phyloP scores from a whole-genome alignment of 805 yeast genomes.

The Saccharomyces eubayanus region DNA sequence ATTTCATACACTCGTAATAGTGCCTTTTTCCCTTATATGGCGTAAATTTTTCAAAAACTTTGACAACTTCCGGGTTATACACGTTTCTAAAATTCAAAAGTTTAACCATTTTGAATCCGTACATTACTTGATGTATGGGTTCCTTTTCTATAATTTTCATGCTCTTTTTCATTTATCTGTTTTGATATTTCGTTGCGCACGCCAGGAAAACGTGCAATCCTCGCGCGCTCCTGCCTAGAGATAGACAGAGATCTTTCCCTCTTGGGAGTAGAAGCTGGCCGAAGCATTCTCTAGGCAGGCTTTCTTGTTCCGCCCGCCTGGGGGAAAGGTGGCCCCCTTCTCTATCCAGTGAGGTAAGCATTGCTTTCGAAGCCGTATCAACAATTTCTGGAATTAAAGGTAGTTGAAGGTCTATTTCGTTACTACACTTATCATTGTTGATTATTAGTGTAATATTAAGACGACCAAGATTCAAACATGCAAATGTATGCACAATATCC shows the following conservation, averaged over 20 bases:
- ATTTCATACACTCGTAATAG: neutral
- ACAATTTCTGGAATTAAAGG: neutral
- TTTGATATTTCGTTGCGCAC: neutral
- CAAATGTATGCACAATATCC: conserved; percentile 13
- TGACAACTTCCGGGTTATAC: neutral
- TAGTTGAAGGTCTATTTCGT: neutral
- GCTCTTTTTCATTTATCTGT: neutral
- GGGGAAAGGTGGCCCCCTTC: neutral
- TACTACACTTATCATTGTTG: neutral
- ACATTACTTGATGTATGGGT: neutral
- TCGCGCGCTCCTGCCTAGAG: neutral
- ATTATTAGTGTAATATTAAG: neutral
- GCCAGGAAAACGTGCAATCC: neutral
- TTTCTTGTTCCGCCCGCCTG: neutral
- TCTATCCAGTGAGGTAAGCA: neutral
- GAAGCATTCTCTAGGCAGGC: neutral
- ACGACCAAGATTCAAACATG: conserved; percentile 12
- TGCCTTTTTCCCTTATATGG: neutral
- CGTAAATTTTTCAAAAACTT: neutral
- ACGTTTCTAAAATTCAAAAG: no score
- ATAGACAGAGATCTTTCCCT: neutral
- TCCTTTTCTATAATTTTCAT: neutral
- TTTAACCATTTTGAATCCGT: neutral
- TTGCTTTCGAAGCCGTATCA: neutral
- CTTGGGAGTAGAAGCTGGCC: neutral